Evolutionary conservation across 148 eudicot species (phyloP).

Genomic region (Chenopodium berlandieri): DNA sequence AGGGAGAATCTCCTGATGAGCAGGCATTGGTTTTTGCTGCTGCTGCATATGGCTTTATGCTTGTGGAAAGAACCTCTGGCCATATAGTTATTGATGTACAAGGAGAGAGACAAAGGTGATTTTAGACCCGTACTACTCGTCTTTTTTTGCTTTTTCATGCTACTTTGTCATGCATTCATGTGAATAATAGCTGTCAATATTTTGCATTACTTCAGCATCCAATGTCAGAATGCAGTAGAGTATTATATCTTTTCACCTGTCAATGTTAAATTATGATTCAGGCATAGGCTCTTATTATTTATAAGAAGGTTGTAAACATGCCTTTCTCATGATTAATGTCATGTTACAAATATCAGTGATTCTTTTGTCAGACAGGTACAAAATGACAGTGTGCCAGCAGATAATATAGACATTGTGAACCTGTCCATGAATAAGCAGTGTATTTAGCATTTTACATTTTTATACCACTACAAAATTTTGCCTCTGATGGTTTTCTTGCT

Average conservation of each 20-base stretch:
- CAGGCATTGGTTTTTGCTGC: conserved; percentile 99
- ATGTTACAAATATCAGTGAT: background rate
- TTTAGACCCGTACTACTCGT: background rate
- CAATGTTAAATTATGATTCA: background rate
- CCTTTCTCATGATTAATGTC: background rate
- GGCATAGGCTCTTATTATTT: too few species aligned
- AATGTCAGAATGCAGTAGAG: conserved; percentile 5
- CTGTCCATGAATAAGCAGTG: background rate
- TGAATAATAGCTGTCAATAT: background rate
- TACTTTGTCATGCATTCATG: background rate
- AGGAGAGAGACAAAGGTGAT: conserved; percentile 83
- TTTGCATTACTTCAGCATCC: background rate
- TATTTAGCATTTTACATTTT: background rate
- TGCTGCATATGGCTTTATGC: conserved; percentile 92
- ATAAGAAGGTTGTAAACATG: background rate
- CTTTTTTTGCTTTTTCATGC: conserved; percentile 18
- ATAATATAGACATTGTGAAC: background rate
- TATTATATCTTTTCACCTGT: background rate
- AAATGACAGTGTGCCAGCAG: background rate
- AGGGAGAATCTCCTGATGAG: conserved; percentile 99
- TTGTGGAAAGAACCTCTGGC: conserved; percentile 90
- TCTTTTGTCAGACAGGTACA: background rate
- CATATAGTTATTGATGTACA: conserved; percentile 89
- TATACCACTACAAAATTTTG: background rate
- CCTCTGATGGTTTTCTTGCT: conserved; percentile 13